Evolutionary conservation across 345 rosid species (phyloP), one percentile per base, ranked within the genome.

Genomic region (Firmiana major): DNA sequence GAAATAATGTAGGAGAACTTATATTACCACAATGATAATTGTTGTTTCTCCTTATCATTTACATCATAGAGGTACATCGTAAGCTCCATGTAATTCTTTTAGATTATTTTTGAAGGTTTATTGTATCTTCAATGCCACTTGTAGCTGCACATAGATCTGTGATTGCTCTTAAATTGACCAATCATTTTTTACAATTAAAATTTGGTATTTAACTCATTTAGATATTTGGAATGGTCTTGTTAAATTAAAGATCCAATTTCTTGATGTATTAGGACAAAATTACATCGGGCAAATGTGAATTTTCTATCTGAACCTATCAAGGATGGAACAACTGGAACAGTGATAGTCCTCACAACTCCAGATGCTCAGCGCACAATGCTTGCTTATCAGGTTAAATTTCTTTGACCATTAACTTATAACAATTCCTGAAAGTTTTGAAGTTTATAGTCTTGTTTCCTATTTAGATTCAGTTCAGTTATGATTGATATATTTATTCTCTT

Each of bases 331-430:
- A 95, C 98, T 0, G 99, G 99, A 81, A 93, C 99, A 6, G 99
- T 95, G 83, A 95, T 95, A 64, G 97, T 95, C 83, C 92, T 95
- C 59, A 95, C 99, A 28, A 91, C 99, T 76, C 93, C 96, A 59
- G 98, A 93, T 85, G 99, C 99, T 55, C 97, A 95, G 64, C 91
- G 98, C 78, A 88, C 99, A 21, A 95, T 95, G 99, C 99, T 95
- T 86, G 90, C 98, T 2, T 93, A 95, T 83, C 97, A 86, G 94
- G 97, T 94, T 77, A 75, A 51, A 10, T 34, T 71, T 64, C 34
- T 42, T 46, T 16, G 8, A 63, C 28, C 42, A 12, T 49, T 13
- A 22, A 66, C n/a, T 34, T 19, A 22, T 7, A 9, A 31, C 17
- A 21, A 45, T 64, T 17, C 40, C 10, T 9, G 70, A 49, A 67